Percentiles rank a stretch among this genome's conserved stretches.
phyloP scores from a whole-genome alignment of 2,329 filamentous ascomycete species.

The Chrysosporium keratinophilum region DNA sequence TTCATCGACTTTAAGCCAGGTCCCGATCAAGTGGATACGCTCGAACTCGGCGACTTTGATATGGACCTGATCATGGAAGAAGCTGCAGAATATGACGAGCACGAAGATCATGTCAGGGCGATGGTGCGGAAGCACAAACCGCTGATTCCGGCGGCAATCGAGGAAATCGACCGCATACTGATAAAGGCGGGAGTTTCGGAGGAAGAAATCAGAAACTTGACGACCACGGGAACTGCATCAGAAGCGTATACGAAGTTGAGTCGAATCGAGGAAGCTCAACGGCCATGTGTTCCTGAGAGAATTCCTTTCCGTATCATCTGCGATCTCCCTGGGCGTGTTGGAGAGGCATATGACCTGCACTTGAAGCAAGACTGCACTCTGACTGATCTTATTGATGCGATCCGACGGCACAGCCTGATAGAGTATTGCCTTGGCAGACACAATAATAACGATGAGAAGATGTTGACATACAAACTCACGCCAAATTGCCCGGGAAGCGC shows the following conservation, averaged over 20 bases:
- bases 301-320: constrained; percentile 13
- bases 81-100: not conserved
- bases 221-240: constrained; percentile 6
- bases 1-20: not conserved
- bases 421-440: not conserved
- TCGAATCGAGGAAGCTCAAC: constrained; percentile 7
- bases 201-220: constrained; percentile 12
- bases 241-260: constrained; percentile 13
- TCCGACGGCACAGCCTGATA: not conserved
- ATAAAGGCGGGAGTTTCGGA: constrained; percentile 7
- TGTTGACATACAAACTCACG: constrained; percentile 14
- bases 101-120: constrained; percentile 9
- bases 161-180: constrained; percentile 12
- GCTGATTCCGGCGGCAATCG: constrained; percentile 12
- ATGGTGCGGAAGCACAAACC: constrained; percentile 12
- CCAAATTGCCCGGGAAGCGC: not conserved
- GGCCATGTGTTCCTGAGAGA: not conserved
- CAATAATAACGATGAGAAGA: not conserved
- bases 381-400: constrained; percentile 7
- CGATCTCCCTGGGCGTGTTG: constrained; percentile 2
- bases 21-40: not conserved
- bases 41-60: constrained; percentile 1
- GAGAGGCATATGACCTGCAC: constrained; percentile 8
- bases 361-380: constrained; percentile 9
- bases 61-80: not conserved